A percentile compares a stretch with the other conserved stretches of the same genome.
These are phyloP conservation scores for Aspergillus latus DNA, from an alignment of 2,329 filamentous ascomycete genomes.

Conservation along the genomic window DNA sequence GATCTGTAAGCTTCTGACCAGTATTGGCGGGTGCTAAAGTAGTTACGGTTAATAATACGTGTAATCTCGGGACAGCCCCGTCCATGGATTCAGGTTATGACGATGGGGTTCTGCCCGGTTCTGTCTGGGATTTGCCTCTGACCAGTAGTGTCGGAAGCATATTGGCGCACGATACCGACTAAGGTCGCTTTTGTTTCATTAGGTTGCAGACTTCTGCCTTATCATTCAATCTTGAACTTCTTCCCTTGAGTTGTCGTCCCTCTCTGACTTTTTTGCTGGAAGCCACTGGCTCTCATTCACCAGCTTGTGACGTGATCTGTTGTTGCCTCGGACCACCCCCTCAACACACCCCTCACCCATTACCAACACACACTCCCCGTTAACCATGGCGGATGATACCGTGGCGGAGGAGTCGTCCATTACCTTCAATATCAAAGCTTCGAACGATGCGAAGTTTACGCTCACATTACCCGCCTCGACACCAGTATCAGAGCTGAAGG, in stretches of 20 bases:
- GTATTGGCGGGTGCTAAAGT: not conserved
- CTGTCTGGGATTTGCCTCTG: slow-evolving; percentile 8
- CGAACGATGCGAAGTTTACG: slow-evolving; percentile 79
- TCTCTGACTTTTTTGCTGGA: not conserved
- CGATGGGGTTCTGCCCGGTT: slow-evolving; percentile 43
- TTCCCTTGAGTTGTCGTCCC: slow-evolving; percentile 1
- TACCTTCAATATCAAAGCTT: slow-evolving; percentile 97
- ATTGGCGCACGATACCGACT: too few relatives aligned
- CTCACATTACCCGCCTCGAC: slow-evolving; percentile 76
- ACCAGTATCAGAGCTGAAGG: slow-evolving; percentile 82
- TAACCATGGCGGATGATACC: slow-evolving; percentile 44
- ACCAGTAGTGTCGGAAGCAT: too few relatives aligned
- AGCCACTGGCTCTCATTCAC: slow-evolving; percentile 1
- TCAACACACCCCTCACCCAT: slow-evolving; percentile 13
- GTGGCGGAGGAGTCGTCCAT: slow-evolving; percentile 68
- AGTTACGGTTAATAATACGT: not conserved
- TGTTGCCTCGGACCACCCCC: slow-evolving; percentile 4
- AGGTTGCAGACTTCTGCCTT: not conserved
- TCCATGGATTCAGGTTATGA: slow-evolving; percentile 12
- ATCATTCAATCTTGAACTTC: not conserved
- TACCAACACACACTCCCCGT: slow-evolving; percentile 14
- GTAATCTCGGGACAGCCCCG: slow-evolving; percentile 4
- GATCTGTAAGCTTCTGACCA: not conserved
- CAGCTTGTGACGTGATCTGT: slow-evolving; percentile 17
- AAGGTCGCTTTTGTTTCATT: not conserved